These are phyloP conservation scores for Curvularia lunata DNA, from an alignment of 2,329 filamentous ascomycete genomes.

Conservation along the genomic window DNA sequence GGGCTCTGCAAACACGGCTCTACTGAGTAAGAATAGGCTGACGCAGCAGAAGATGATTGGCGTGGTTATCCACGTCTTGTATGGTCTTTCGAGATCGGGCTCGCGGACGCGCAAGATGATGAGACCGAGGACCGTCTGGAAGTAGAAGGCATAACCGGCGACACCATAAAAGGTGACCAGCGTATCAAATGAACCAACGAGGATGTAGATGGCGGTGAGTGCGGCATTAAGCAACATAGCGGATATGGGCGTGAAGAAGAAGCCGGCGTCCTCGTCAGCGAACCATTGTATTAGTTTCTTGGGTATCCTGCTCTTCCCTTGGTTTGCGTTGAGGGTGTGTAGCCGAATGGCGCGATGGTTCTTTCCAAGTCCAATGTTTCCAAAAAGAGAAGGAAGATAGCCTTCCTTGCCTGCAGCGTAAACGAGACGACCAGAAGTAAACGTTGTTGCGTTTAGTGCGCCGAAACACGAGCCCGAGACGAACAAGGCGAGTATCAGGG, in stretches of 20 bases:
- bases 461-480: conserved; percentile 94
- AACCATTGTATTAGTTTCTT: conserved; percentile 39
- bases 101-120: conserved; percentile 89
- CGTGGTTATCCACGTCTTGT: conserved; percentile 95
- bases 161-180: conserved; percentile 97
- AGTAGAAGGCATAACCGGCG: conserved; percentile 96
- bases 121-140: conserved; percentile 89
- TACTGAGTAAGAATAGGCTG: conserved; percentile 85
- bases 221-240: conserved; percentile 82
- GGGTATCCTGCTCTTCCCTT: conserved; percentile 29
- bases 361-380: conserved; percentile 74
- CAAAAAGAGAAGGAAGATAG: conserved; percentile 84
- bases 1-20: conserved; percentile 89
- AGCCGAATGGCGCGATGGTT: conserved; percentile 47
- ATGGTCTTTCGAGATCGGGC: conserved; percentile 85
- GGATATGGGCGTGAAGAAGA: conserved; percentile 94
- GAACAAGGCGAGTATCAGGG: conserved; percentile 83
- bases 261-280: conserved; percentile 70
- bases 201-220: conserved; percentile 77
- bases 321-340: conserved; percentile 31
- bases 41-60: conserved; percentile 99
- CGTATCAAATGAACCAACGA: conserved; percentile 88
- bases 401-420: conserved; percentile 96
- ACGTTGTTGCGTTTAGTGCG: conserved; percentile 90
- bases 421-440: conserved; percentile 88